phyloP scores from a whole-genome alignment of 2,329 filamentous ascomycete genomes.

The Penicillium digitatum region DNA sequence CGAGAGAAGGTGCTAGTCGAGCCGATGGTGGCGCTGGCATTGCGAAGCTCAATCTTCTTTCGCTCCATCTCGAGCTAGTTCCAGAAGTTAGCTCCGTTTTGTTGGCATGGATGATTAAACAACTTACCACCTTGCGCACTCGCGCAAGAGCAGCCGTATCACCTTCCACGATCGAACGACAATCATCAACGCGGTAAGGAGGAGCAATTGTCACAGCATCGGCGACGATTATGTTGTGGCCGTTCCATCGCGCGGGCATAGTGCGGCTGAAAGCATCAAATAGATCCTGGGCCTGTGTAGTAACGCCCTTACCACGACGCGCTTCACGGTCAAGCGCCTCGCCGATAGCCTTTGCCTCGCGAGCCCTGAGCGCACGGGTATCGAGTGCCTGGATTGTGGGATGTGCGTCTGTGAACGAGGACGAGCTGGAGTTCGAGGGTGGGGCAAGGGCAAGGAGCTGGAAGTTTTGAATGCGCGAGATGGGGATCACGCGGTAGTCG shows the following conservation, averaged over 20 bases:
- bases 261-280: slow-evolving; percentile 60
- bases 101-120: no score
- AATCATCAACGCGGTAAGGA: slow-evolving; percentile 57
- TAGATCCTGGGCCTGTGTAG: slow-evolving; percentile 58
- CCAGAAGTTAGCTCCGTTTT: slow-evolving; percentile 2
- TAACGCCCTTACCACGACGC: slow-evolving; percentile 59
- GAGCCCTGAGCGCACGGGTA: slow-evolving; percentile 50
- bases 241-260: slow-evolving; percentile 59
- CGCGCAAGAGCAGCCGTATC: slow-evolving; percentile 42
- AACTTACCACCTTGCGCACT: slow-evolving; percentile 49
- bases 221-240: slow-evolving; percentile 56
- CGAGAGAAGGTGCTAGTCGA: slow-evolving; percentile 30
- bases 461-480: slow-evolving; percentile 57
- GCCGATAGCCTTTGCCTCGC: slow-evolving; percentile 54
- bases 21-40: slow-evolving; percentile 39
- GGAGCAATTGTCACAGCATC: slow-evolving; percentile 57
- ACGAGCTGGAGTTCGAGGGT: slow-evolving; percentile 26
- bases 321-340: slow-evolving; percentile 56
- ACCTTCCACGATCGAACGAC: slow-evolving; percentile 41
- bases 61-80: slow-evolving; percentile 47
- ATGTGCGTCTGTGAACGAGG: slow-evolving; percentile 49
- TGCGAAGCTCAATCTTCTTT: slow-evolving; percentile 46
- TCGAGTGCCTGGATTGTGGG: slow-evolving; percentile 48
- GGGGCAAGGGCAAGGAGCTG: slow-evolving; percentile 48
- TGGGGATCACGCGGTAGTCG: slow-evolving; percentile 59